Conservation (phyloP, 257 asterid genomes). For the Solanum bulbocastanum region DNA sequence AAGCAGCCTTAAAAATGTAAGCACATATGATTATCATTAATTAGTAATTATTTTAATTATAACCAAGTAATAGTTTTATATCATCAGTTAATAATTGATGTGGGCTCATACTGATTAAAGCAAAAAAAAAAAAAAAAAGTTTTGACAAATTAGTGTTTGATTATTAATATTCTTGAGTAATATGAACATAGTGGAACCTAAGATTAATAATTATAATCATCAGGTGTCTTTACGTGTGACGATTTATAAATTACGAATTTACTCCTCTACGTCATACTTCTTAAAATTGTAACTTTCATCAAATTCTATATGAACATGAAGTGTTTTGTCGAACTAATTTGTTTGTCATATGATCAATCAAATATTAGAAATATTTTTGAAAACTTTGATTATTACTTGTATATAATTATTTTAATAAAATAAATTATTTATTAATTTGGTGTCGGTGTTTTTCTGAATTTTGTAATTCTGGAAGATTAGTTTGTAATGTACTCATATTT, state of each 20-base stretch:
- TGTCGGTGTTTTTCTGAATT: background rate
- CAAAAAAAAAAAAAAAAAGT: background rate
- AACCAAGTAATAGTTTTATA: background rate
- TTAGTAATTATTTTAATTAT: background rate
- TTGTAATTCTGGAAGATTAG: background rate
- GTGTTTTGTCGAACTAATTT: background rate
- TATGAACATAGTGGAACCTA: background rate
- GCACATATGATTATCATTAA: background rate
- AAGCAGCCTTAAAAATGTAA: background rate
- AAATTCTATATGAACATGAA: fast-evolving
- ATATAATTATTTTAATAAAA: background rate
- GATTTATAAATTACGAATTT: background rate
- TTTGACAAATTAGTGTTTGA: background rate
- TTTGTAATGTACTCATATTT: background rate
- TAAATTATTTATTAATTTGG: background rate
- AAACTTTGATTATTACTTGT: background rate
- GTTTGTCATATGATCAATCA: background rate
- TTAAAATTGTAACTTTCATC: fast-evolving
- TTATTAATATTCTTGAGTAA: background rate
- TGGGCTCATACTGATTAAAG: background rate
- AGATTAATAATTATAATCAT: background rate
- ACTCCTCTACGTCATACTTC: fast-evolving
- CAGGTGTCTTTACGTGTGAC: fast-evolving
- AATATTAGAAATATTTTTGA: background rate
- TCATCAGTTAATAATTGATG: background rate